phyloP scores from a whole-genome alignment of 352 stramenopile species.

The Globisporangium yorkense region DNA sequence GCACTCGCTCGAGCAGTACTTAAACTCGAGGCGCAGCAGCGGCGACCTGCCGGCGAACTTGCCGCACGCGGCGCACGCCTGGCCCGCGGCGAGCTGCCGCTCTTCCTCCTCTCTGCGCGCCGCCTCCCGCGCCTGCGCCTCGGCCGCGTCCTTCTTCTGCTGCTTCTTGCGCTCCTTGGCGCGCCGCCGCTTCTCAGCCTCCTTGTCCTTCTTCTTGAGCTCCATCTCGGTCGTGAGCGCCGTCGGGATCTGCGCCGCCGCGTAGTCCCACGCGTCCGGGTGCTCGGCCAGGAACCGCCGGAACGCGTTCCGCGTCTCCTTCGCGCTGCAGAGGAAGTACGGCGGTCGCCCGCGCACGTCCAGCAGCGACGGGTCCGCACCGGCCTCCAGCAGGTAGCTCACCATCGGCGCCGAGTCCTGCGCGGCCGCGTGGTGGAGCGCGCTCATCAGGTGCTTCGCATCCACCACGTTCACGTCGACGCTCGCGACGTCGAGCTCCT shows the following conservation, averaged over 20 bases:
- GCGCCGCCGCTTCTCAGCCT: slow-evolving; percentile 86
- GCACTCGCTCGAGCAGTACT: slow-evolving; percentile 93
- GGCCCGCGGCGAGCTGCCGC: slow-evolving; percentile 67
- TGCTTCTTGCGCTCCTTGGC: slow-evolving; percentile 90
- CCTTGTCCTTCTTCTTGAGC: slow-evolving; percentile 78
- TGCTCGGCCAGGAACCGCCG: slow-evolving; percentile 81
- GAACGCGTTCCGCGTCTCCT: slow-evolving; percentile 90
- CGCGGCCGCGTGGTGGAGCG: slow-evolving; percentile 63
- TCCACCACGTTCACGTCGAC: slow-evolving; percentile 49
- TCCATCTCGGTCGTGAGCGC: slow-evolving; percentile 77
- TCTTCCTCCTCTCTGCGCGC: slow-evolving; percentile 49
- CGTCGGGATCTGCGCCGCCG: slow-evolving; percentile 60
- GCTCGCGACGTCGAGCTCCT: slow-evolving; percentile 25
- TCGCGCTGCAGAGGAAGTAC: slow-evolving; percentile 87
- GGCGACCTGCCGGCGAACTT: slow-evolving; percentile 84
- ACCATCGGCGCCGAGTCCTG: slow-evolving; percentile 40
- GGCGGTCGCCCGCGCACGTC: slow-evolving; percentile 77
- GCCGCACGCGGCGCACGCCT: slow-evolving; percentile 72
- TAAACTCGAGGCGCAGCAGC: slow-evolving; percentile 89
- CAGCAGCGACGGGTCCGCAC: slow-evolving; percentile 79
- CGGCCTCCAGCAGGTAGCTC: slow-evolving; percentile 70
- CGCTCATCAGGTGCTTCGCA: slow-evolving; percentile 58
- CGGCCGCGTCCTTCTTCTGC: slow-evolving; percentile 67
- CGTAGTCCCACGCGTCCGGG: slow-evolving; percentile 79
- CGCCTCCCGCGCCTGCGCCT: slow-evolving; percentile 69